phyloP scores from a whole-genome alignment of 2,329 filamentous ascomycete genomes.

The Sphaerulina musiva region DNA sequence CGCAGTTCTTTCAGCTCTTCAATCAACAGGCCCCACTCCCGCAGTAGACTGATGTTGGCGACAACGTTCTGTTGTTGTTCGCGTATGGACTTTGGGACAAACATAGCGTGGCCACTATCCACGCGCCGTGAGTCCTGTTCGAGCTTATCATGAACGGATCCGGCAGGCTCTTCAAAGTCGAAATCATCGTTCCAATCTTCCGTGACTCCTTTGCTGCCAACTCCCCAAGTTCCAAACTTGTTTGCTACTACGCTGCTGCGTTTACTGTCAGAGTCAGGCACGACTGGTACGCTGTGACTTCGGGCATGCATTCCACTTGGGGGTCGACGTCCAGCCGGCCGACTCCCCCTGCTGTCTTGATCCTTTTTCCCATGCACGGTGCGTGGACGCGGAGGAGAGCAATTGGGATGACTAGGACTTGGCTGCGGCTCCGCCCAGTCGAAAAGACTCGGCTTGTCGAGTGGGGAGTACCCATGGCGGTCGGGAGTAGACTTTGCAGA shows the following conservation, averaged over 20 bases:
- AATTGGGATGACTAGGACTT: constrained; percentile 57
- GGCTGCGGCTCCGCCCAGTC: constrained; percentile 58
- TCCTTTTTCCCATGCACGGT: constrained; percentile 73
- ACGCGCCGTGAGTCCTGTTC: constrained; percentile 36
- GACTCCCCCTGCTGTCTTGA: constrained; percentile 62
- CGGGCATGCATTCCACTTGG: constrained; percentile 66
- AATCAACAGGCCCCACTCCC: constrained; percentile 72
- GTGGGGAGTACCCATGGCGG: constrained; percentile 32
- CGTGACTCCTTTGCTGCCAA: constrained; percentile 70
- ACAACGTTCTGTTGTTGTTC: constrained; percentile 76
- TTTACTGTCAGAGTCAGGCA: constrained; percentile 52
- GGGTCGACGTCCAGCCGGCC: constrained; percentile 58
- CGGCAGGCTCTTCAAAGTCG: constrained; percentile 56
- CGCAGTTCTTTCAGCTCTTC: constrained; percentile 76
- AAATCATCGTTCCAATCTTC: constrained; percentile 92
- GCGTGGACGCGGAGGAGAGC: constrained; percentile 58
- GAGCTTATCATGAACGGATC: constrained; percentile 34
- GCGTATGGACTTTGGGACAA: constrained; percentile 73
- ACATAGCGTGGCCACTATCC: constrained; percentile 49
- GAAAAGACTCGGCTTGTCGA: constrained; percentile 58
- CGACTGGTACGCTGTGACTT: constrained; percentile 72
- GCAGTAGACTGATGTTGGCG: constrained; percentile 75
- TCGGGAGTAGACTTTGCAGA: constrained; percentile 36
- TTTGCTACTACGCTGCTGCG: constrained; percentile 51
- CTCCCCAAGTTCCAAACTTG: constrained; percentile 77